These are phyloP conservation scores for Powellomyces hirtus DNA, from an alignment of 192 early-diverging fungal species.

Conservation along the genomic window DNA sequence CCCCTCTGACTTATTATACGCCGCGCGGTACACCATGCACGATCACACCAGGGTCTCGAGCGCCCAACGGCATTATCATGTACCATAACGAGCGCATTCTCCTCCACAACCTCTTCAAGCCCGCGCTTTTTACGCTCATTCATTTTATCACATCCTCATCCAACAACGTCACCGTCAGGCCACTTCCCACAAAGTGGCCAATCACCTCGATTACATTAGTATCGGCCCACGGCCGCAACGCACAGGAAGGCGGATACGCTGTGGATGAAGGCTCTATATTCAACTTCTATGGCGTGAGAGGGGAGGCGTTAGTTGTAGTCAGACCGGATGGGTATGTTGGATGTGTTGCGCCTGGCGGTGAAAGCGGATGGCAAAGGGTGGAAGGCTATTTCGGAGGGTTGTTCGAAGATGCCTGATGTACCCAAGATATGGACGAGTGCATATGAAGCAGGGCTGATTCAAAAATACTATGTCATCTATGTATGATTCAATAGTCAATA, in stretches of 20 bases:
- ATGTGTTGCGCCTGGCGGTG: not conserved
- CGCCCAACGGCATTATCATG: not conserved
- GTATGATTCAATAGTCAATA: too few relatives aligned
- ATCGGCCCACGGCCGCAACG: not conserved
- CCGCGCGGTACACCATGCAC: not conserved
- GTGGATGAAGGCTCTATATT: not conserved
- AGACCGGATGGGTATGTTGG: not conserved
- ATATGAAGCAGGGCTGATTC: too few relatives aligned
- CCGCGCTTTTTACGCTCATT: not conserved
- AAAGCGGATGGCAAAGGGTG: not conserved
- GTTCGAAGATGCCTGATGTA: too few relatives aligned
- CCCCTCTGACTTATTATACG: not conserved
- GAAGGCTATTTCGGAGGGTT: not conserved
- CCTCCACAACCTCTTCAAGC: not conserved
- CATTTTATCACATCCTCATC: not conserved
- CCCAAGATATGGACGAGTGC: too few relatives aligned
- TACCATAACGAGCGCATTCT: not conserved
- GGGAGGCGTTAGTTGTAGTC: not conserved
- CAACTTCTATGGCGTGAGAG: not conserved
- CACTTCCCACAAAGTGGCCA: not conserved
- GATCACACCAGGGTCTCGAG: not conserved
- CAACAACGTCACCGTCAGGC: not conserved
- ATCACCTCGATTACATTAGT: too few relatives aligned
- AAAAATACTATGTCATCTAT: too few relatives aligned
- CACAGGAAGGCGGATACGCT: not conserved